phyloP scores from a whole-genome alignment of 2,329 filamentous ascomycete species.

The Triangularia verruculosa region DNA sequence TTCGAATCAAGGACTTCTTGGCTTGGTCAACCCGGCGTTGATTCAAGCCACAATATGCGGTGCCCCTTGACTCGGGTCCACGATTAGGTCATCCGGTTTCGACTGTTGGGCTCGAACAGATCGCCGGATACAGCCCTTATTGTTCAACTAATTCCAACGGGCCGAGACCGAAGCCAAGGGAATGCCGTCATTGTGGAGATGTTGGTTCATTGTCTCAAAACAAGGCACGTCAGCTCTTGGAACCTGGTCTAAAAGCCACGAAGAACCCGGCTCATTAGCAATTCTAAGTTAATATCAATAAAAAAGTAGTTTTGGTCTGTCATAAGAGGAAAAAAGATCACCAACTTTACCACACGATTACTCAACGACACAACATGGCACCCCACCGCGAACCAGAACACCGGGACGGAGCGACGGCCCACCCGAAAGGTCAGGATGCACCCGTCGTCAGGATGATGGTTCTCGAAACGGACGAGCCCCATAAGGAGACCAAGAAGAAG shows the following conservation, averaged over 20 bases:
- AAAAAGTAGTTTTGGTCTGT: not conserved
- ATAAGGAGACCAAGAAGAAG: conserved; percentile 47
- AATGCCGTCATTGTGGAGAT: not conserved
- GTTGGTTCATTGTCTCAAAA: not conserved
- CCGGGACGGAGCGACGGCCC: not conserved
- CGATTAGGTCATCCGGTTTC: not conserved
- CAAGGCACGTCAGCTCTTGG: not conserved
- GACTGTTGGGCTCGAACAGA: not conserved
- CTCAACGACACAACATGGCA: not conserved
- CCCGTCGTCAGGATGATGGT: conserved; percentile 44
- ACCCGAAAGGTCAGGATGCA: not conserved
- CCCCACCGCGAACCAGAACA: not conserved
- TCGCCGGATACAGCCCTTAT: not conserved
- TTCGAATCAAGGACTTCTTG: not conserved
- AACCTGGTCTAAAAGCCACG: not conserved
- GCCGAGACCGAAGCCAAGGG: not conserved
- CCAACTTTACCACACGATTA: not conserved
- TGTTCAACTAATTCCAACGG: not conserved
- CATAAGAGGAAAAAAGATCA: not conserved
- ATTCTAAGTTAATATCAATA: not conserved
- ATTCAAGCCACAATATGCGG: not conserved
- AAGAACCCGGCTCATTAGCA: not conserved
- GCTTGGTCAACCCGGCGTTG: not conserved
- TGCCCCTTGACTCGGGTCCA: not conserved
- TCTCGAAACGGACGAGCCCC: conserved; percentile 56